Evolutionary conservation across 768 basidiomycete genomes (phyloP), one percentile per base, ranked within the genome.

Genomic region (Agrocybe chaxingu): DNA sequence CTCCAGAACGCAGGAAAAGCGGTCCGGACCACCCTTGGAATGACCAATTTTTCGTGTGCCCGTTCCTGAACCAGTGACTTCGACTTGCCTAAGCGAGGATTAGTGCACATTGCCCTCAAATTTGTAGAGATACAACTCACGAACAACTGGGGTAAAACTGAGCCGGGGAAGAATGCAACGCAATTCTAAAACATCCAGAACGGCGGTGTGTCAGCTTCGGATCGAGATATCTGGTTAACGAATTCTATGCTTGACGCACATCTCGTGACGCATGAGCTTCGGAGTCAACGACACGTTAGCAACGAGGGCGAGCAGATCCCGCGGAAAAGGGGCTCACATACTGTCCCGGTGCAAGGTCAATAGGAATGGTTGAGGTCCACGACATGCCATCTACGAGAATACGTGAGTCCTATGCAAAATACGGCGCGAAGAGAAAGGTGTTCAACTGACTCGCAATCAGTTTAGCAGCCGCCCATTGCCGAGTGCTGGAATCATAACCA

Each of bases 71-170:
- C 72, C 70, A 55, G 60, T 70, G 18, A 74, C 66, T 16, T 65
- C 62, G 49, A 73, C 50, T 61, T 73, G 69, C 4, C 70, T 70
- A 46, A 41, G 18, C 41, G 8, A 12, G 48, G 42, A 47, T 51
- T 33, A 50, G 45, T n/a, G 29, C 48, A 12, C 50, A 19, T 39
- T 50, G 47, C 44, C 13, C 47, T 44, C 40, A 45, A 39, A 48
- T 45, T 38, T 41, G 35, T 45, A 46, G 54, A 34, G 47, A 50
- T 51, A 42, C 8, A 24, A 67, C 76, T 66, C 58, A 78, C 78
- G 68, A 64, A 72, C 77, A 78, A 48, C 74, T 73, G 5, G 76
- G 76, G 51, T 78, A 76, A 58, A 69, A 74, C 59, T 78, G 77
- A 2, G 76, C 73, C 13, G 62, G 62, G 34, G 57, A 57, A 12